Base-by-base conservation (phyloP, 148 eudicot genomes). In the Camellia granthamiana region DNA sequence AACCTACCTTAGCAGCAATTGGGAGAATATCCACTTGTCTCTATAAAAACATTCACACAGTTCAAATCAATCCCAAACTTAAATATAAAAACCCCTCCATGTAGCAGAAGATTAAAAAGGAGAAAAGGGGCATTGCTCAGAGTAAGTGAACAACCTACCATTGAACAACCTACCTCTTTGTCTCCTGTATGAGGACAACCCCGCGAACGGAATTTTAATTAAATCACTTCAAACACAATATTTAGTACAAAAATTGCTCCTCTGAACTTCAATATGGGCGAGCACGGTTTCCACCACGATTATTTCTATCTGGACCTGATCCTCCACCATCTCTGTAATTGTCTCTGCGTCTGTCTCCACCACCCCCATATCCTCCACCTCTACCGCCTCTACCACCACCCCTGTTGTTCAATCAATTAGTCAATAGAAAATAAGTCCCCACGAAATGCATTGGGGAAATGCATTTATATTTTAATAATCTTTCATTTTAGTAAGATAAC, bases 1-100 rank as follows among this genome's bases (percentile, higher is more conserved):
- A 90, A 88, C 87, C 96, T 91, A 94, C 90, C 88, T 84, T 91
- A 87, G 91, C 97, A 89, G 97, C 98, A 90, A 90, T 88, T 87
- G 85, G 89, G 86, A 86, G 90, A 86, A 79, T 85, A 89, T 93
- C 95, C 93, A 88, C 91, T 88, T 85, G 93, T 88, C 92, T 91
- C 96, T 93, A 94, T 88, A 88, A 94, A 92, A 86, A 86, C 87
- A 91, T 91, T 86, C 82, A 87, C 88, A 88, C 74, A 85, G 84
- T 86, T 88, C 81, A 88, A 84, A 90, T 91, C 88, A 92, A 95
- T 91, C 90, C 82, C 80, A 88, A 78, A 87, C 78, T 77, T 18
- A 52, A 60, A 77, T 19, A 81, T 59, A 75, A 75, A 82, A 79
- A 15, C 78, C 86, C 83, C 83, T 76, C 85, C 79, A 84, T 64